phyloP scores from a whole-genome alignment of 2,329 filamentous ascomycete species.

The Chrysoporthe austroafricana region DNA sequence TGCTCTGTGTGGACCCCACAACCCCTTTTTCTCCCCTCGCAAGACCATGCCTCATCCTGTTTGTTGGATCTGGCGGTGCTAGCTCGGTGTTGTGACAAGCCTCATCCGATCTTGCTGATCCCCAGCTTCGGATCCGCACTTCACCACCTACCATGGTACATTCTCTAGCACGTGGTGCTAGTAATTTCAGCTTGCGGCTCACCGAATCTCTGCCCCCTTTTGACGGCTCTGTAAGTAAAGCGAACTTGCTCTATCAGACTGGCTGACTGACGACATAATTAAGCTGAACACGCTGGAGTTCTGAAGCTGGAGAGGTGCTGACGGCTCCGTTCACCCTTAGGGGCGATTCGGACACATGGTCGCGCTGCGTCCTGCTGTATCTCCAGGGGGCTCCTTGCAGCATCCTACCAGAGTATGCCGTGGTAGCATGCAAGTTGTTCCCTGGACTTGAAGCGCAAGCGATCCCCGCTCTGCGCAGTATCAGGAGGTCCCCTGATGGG shows the following conservation, averaged over 20 bases:
- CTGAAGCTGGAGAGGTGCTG: no score
- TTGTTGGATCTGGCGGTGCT: conserved; percentile 1
- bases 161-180: no score
- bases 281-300: no score
- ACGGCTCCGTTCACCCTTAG: no score
- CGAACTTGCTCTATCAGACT: background rate
- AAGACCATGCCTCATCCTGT: background rate
- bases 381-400: no score
- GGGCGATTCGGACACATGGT: no score
- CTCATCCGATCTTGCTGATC: conserved; percentile 1
- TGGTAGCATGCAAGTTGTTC: background rate
- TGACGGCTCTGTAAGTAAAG: background rate
- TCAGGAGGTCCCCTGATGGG: background rate
- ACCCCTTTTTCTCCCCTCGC: background rate
- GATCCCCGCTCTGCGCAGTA: background rate
- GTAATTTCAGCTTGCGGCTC: background rate
- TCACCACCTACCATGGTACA: background rate
- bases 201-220: background rate
- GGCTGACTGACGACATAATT: background rate
- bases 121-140: conserved; percentile 5
- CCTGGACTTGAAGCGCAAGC: background rate
- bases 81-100: background rate
- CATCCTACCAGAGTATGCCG: no score
- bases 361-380: no score
- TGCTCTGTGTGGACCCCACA: background rate